Conservation (phyloP, 1,139 yeast genomes). For the Meyerozyma smithsonii region DNA sequence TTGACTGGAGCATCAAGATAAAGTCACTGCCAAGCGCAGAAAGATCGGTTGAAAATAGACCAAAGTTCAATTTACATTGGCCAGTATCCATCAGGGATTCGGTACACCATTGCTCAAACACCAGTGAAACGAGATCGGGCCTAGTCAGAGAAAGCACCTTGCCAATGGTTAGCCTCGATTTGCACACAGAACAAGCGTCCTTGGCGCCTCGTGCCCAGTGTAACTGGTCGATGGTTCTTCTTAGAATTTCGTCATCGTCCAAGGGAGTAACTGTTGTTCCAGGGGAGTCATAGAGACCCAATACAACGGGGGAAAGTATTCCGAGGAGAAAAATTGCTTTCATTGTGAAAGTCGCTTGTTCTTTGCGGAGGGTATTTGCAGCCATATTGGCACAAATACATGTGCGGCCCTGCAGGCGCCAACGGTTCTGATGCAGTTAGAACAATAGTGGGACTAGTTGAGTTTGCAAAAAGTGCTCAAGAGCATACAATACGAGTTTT, state of each 20-base stretch:
- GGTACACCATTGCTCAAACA: slow-evolving; percentile 40
- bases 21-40: slow-evolving; percentile 31
- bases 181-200: slow-evolving; percentile 32
- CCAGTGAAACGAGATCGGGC: slow-evolving; percentile 39
- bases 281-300: not conserved
- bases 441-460: no score
- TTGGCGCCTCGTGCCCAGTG: not conserved
- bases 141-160: slow-evolving; percentile 33
- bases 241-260: not conserved
- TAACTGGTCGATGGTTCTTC: not conserved
- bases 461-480: no score
- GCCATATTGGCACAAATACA: not conserved
- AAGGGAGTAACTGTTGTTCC: not conserved
- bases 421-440: no score
- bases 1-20: slow-evolving; percentile 39
- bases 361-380: not conserved
- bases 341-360: not conserved
- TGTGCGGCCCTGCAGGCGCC: not conserved
- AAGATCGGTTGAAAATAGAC: slow-evolving; percentile 18
- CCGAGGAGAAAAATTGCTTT: not conserved
- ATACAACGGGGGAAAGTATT: not conserved
- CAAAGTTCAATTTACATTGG: slow-evolving; percentile 20
- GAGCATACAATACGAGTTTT: no score
- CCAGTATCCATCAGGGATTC: slow-evolving; percentile 28
- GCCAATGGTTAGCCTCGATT: slow-evolving; percentile 35